phyloP scores from a whole-genome alignment of 768 basidiomycete species.

The Mycena rosella region DNA sequence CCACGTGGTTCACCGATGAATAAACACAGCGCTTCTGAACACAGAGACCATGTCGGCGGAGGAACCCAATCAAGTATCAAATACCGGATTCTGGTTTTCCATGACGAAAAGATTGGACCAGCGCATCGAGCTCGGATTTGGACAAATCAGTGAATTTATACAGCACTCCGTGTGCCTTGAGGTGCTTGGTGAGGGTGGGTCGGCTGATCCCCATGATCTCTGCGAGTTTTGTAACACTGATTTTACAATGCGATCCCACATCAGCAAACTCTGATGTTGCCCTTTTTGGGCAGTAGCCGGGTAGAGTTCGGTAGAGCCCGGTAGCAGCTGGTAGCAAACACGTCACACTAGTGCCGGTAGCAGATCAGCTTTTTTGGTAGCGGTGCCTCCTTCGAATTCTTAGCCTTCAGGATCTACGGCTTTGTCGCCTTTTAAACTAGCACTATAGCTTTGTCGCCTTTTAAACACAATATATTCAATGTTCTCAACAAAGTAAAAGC shows the following conservation, averaged over 20 bases:
- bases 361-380: too few species aligned
- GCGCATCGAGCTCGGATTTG: conserved; percentile 12
- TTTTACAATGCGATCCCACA: not conserved
- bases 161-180: conserved; percentile 8
- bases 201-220: not conserved
- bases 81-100: conserved; percentile 35
- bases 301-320: too few species aligned
- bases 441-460: too few species aligned
- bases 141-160: conserved; percentile 12
- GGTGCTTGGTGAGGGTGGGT: not conserved
- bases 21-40: conserved; percentile 35
- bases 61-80: conserved; percentile 40
- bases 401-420: too few species aligned
- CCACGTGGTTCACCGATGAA: conserved; percentile 37
- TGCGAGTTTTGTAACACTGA: not conserved
- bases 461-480: too few species aligned
- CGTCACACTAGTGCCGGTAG: too few species aligned
- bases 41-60: conserved; percentile 35
- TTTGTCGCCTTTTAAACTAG: too few species aligned
- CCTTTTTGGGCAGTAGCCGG: too few species aligned
- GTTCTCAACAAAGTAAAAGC: too few species aligned
- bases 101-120: conserved; percentile 26
- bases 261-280: too few species aligned
- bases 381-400: too few species aligned
- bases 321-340: too few species aligned